Evolutionary conservation across 148 eudicot species (phyloP).

Genomic region (Pouteria glomerata): DNA sequence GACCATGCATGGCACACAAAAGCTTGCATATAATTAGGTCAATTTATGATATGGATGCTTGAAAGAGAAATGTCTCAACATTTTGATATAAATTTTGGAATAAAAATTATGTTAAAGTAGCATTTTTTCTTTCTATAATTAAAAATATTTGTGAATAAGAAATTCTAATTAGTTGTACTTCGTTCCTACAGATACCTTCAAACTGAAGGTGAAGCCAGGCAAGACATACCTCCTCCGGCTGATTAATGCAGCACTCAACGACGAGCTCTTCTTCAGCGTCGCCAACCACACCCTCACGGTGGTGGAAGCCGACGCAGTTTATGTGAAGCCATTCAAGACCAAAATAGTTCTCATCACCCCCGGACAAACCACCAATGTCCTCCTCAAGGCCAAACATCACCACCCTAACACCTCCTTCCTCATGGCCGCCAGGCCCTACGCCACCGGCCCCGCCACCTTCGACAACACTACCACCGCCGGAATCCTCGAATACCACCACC

Average conservation of each 20-base stretch:
- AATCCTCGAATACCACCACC: constrained; percentile 20
- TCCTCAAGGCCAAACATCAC: constrained; percentile 16
- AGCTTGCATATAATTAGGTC: too few relatives aligned
- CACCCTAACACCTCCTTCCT: constrained; percentile 19
- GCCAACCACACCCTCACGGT: constrained; percentile 23
- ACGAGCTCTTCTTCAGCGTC: constrained; percentile 27
- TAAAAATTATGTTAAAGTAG: too few relatives aligned
- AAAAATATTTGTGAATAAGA: too few relatives aligned
- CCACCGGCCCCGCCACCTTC: constrained; percentile 19
- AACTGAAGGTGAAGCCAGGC: constrained; percentile 28
- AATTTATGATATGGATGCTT: too few relatives aligned
- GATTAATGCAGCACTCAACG: constrained; percentile 26
- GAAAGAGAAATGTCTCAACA: too few relatives aligned
- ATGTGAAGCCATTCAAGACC: constrained; percentile 23
- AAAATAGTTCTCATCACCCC: constrained; percentile 17
- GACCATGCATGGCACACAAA: background rate
- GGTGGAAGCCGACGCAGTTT: constrained; percentile 22
- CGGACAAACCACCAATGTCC: constrained; percentile 31
- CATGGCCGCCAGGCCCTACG: constrained; percentile 22
- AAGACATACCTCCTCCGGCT: constrained; percentile 28
- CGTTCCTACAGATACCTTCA: constrained; percentile 31
- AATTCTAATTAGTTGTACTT: too few relatives aligned
- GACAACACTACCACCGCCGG: constrained; percentile 20
- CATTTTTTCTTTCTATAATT: too few relatives aligned
- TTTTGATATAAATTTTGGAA: too few relatives aligned